phyloP scores from a whole-genome alignment of 179 eudicot genomes.

The Silene noctiflora region DNA sequence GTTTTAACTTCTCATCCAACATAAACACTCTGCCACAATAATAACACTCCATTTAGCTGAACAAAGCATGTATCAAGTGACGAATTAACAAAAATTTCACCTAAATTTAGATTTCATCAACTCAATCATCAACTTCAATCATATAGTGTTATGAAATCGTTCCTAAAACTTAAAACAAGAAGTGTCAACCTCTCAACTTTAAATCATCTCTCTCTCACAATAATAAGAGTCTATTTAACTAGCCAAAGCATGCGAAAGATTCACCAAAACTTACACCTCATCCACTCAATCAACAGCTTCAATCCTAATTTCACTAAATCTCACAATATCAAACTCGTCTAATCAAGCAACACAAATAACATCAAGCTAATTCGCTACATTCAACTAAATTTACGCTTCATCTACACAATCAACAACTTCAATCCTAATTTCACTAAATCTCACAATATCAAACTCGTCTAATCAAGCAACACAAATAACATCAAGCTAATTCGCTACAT shows the following conservation, averaged over 20 bases:
- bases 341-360: background rate
- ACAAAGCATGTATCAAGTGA: too few species aligned
- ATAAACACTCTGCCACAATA: too few species aligned
- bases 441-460: background rate
- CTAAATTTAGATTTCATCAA: background rate
- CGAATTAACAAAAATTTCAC: background rate
- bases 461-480: background rate
- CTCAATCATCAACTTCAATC: background rate
- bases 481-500: background rate
- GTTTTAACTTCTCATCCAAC: too few species aligned
- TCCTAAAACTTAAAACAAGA: too few species aligned
- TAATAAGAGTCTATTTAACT: too few species aligned
- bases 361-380: background rate
- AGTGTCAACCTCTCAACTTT: too few species aligned
- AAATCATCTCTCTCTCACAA: too few species aligned
- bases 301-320: background rate
- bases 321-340: background rate
- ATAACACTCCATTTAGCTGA: too few species aligned
- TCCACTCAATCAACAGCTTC: too few species aligned
- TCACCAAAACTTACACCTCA: too few species aligned
- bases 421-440: background rate
- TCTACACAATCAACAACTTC: conserved; percentile 1
- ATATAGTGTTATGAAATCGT: too few species aligned
- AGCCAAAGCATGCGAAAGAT: too few species aligned
- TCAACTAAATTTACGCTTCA: background rate